Conservation (phyloP, 768 basidiomycete species). For the Tricholoma saponaceum region DNA sequence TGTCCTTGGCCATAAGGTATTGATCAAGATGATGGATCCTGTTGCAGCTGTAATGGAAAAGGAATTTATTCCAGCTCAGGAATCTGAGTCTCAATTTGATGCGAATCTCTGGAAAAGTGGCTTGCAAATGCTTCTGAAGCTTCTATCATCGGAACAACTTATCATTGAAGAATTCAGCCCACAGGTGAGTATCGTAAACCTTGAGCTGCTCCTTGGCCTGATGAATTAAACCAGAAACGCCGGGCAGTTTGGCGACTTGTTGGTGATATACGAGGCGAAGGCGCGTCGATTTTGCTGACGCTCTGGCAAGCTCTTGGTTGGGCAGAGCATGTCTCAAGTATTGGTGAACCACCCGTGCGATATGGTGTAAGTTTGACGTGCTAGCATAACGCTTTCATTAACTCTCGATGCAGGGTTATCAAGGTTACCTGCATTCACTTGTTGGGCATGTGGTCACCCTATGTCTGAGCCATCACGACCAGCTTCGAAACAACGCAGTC, state of each 20-base stretch:
- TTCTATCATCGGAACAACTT: constrained; percentile 86
- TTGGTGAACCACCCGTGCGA: constrained; percentile 50
- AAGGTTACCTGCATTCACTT: constrained; percentile 74
- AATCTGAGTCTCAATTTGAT: constrained; percentile 67
- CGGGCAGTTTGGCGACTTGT: constrained; percentile 95
- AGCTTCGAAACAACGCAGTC: constrained; percentile 84
- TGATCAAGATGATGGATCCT: constrained; percentile 86
- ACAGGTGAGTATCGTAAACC: constrained; percentile 50
- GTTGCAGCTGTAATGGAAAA: constrained; percentile 72
- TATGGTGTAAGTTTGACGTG: constrained; percentile 55
- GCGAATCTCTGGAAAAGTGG: constrained; percentile 75
- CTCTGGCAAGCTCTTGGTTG: constrained; percentile 87
- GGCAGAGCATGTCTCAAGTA: constrained; percentile 54
- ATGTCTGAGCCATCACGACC: constrained; percentile 93
- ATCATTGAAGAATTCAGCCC: constrained; percentile 94
- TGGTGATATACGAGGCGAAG: constrained; percentile 92
- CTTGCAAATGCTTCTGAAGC: constrained; percentile 76
- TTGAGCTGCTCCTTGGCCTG: not conserved
- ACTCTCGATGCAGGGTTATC: constrained; percentile 61
- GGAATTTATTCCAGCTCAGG: constrained; percentile 72
- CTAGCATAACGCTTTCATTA: constrained; percentile 6
- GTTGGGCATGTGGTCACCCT: constrained; percentile 89
- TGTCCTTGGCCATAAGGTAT: constrained; percentile 80
- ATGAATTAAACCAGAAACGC: constrained; percentile 60
- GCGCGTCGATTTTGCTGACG: constrained; percentile 70